Percentiles rank a stretch among this genome's conserved stretches.
Conservation (phyloP, 441 rosid genomes). For the Macaranga tanarius region DNA sequence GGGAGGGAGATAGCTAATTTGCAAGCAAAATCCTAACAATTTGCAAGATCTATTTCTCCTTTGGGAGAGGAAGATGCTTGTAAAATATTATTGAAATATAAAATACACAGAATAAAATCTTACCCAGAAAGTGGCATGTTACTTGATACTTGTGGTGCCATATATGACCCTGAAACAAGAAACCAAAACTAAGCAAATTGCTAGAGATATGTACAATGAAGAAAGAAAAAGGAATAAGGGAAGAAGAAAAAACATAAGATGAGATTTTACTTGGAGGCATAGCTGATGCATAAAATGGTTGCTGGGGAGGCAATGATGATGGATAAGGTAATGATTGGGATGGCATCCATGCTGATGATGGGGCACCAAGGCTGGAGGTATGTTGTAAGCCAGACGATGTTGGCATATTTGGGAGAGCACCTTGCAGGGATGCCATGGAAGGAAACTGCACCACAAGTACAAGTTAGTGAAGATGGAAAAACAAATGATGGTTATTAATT, state of each 20-base stretch:
- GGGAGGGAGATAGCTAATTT: neutral
- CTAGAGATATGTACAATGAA: neutral
- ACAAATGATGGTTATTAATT: neutral
- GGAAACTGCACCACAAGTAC: slow-evolving; percentile 55
- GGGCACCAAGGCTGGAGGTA: slow-evolving; percentile 45
- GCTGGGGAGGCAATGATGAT: slow-evolving; percentile 50
- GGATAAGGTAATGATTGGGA: slow-evolving; percentile 52
- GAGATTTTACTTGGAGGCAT: slow-evolving; percentile 41
- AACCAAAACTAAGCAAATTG: slow-evolving; percentile 25
- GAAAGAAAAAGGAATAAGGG: neutral
- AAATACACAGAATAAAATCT: slow-evolving; percentile 1
- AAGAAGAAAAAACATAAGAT: neutral
- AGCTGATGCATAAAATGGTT: slow-evolving; percentile 36
- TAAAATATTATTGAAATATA: neutral
- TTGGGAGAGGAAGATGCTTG: neutral
- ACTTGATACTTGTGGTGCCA: slow-evolving; percentile 42
- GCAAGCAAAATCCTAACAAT: too few species aligned
- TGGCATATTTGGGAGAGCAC: slow-evolving; percentile 54
- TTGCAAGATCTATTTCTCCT: neutral
- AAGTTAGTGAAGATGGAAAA: neutral
- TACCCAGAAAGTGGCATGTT: slow-evolving; percentile 39
- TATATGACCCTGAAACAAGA: slow-evolving; percentile 46
- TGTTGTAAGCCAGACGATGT: slow-evolving; percentile 46
- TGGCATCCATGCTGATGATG: slow-evolving; percentile 49
- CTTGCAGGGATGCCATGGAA: slow-evolving; percentile 67